A percentile compares a stretch with the other conserved stretches of the same genome.
Conservation (phyloP, 2,329 filamentous ascomycete genomes). For the Fusarium citri region DNA sequence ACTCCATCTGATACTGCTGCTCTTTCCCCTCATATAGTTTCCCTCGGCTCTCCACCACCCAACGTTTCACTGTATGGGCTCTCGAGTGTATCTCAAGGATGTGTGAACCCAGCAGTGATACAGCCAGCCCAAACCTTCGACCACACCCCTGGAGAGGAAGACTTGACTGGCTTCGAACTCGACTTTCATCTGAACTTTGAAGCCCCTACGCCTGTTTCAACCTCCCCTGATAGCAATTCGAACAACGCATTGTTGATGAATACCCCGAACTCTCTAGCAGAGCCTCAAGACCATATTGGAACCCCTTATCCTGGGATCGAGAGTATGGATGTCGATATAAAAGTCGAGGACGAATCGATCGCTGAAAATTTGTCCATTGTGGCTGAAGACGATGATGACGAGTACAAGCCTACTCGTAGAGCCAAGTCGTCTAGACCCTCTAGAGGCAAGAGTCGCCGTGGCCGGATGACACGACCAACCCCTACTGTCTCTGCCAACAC, state of each 20-base stretch:
- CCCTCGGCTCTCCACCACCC: constrained; percentile 24
- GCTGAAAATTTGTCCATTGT: not conserved
- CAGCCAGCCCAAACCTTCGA: constrained; percentile 14
- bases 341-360: not conserved
- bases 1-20: constrained; percentile 33
- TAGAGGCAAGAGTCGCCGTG: constrained; percentile 23
- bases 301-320: constrained; percentile 29
- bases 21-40: constrained; percentile 21
- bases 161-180: constrained; percentile 7
- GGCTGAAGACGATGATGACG: not conserved
- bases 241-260: not conserved
- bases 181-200: constrained; percentile 5
- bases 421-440: constrained; percentile 2
- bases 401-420: constrained; percentile 13
- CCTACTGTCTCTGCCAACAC: not conserved
- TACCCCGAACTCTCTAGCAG: not conserved
- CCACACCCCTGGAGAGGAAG: not conserved
- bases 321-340: constrained; percentile 4
- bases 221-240: not conserved
- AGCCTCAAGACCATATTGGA: not conserved
- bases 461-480: constrained; percentile 20
- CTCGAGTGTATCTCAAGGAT: constrained; percentile 17
- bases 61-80: constrained; percentile 24
- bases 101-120: constrained; percentile 35
- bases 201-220: not conserved